Evolutionary conservation across 208 protist genomes (phyloP).

Genomic region (Crithidia thermophila): DNA sequence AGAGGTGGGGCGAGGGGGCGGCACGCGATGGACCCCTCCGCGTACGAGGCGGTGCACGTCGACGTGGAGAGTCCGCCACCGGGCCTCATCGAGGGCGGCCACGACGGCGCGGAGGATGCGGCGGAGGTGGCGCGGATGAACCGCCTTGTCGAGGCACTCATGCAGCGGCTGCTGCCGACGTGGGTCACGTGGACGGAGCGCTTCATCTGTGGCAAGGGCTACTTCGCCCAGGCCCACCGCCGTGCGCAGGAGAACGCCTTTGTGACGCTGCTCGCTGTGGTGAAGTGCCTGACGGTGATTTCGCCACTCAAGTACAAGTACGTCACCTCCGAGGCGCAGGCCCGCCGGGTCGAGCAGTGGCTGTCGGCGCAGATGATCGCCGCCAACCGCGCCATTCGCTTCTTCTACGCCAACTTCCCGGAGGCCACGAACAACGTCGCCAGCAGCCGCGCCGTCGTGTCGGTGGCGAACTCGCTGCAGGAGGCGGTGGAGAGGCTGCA

Average conservation of each 20-base stretch:
- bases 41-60: conserved; percentile 10
- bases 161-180: conserved; percentile 53
- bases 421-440: conserved; percentile 73
- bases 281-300: conserved; percentile 58
- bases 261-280: conserved; percentile 73
- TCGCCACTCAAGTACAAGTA: conserved; percentile 66
- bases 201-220: conserved; percentile 52
- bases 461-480: conserved; percentile 50
- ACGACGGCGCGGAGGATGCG: conserved; percentile 2
- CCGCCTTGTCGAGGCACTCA: conserved; percentile 35
- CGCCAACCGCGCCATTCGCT: conserved; percentile 59
- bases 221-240: conserved; percentile 50
- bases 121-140: conserved; percentile 20
- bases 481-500: conserved; percentile 50
- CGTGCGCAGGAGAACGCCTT: conserved; percentile 86
- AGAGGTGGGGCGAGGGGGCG: no score
- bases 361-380: conserved; percentile 51
- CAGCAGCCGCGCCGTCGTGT: conserved; percentile 64
- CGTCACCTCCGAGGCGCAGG: conserved; percentile 44
- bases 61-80: conserved; percentile 18
- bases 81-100: conserved; percentile 1
- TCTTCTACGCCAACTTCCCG: conserved; percentile 77
- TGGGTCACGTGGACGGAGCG: conserved; percentile 66
- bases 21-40: not conserved
- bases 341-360: conserved; percentile 61